Conservation (phyloP, 2,329 filamentous ascomycete genomes). For the Elsinoe perseae region DNA sequence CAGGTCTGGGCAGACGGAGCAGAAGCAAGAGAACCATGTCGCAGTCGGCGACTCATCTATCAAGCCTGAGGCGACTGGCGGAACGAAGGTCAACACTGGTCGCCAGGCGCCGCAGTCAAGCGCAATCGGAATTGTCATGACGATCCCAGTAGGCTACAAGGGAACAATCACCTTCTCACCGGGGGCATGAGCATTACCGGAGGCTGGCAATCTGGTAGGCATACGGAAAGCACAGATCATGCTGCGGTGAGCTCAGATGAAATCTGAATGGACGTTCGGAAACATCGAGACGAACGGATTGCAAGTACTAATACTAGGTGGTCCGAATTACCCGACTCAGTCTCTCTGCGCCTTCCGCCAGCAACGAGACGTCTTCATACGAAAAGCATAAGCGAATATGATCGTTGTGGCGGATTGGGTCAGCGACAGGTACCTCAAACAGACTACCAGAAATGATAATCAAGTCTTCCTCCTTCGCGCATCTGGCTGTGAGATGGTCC, state of each 20-base stretch:
- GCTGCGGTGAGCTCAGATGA: background rate
- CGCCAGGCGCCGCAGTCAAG: background rate
- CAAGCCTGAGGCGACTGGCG: background rate
- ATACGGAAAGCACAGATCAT: too few species aligned
- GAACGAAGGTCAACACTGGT: background rate
- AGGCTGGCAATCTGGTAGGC: too few species aligned
- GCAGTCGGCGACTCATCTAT: background rate
- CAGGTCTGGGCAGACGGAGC: background rate
- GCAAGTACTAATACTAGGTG: background rate
- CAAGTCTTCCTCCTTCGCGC: conserved; percentile 56
- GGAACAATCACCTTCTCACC: background rate
- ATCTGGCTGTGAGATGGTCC: conserved; percentile 49
- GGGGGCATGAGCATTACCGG: too few species aligned
- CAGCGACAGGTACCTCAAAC: conserved; percentile 52
- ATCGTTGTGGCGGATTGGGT: conserved; percentile 48
- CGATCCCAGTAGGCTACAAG: background rate
- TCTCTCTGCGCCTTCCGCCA: conserved; percentile 55
- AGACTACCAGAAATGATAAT: conserved; percentile 60
- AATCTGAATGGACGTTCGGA: background rate
- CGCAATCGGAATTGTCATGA: background rate
- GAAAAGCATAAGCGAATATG: conserved; percentile 62
- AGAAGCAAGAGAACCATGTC: background rate
- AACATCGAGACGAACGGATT: too few species aligned
- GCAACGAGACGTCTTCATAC: conserved; percentile 59
- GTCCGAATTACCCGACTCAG: background rate